Base-by-base conservation (phyloP, 345 rosid species). In the Camelina laxa region DNA sequence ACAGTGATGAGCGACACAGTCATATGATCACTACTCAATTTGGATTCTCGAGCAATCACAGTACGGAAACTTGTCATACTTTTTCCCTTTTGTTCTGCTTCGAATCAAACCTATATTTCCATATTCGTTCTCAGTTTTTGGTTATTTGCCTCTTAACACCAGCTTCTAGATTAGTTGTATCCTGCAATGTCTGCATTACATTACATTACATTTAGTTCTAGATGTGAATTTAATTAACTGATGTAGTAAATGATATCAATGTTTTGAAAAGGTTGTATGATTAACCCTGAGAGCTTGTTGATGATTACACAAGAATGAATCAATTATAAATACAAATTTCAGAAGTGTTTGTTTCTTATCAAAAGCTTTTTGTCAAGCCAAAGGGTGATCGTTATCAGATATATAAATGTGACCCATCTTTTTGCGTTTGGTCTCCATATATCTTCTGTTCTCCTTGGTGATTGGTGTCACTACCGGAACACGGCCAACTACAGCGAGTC, bases 321-420 rank as follows among this genome's bases (percentile, higher is more conserved):
- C 22, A 36, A 60, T 22, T 21, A 6, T 17, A 60, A 6, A 60
- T 19, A 59, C 27, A 59, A 10, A 58, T 2, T 2, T 59, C 27
- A 36, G 2, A 60, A 36, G 30, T 60, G n/a, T 38, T 19, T 3
- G 47, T 36, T 60, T 60, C 41, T 19, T 14, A 33, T 57, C 9
- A 65, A 31, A 31, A 44, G 57, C 64, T 35, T 80, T 51, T 62
- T 84, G 85, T 75, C 80, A 80, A 10, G 85, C 65, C 45, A 81
- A 75, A 10, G 86, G 89, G 9, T 82, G 87, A 59, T 60, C 72
- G n/a, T 80, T 69, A 69, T 91, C 96, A 39, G 96, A 89, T 22
- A 89, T 90, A 64, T 93, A 91, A 61, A 93, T 58, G 70, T 91
- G 98, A 58, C 97, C 93, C 97, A 89, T 93, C 79, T 87, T 93